Conservation (phyloP, 176 grass and related monocot genomes). For the Musa schizocarpa region DNA sequence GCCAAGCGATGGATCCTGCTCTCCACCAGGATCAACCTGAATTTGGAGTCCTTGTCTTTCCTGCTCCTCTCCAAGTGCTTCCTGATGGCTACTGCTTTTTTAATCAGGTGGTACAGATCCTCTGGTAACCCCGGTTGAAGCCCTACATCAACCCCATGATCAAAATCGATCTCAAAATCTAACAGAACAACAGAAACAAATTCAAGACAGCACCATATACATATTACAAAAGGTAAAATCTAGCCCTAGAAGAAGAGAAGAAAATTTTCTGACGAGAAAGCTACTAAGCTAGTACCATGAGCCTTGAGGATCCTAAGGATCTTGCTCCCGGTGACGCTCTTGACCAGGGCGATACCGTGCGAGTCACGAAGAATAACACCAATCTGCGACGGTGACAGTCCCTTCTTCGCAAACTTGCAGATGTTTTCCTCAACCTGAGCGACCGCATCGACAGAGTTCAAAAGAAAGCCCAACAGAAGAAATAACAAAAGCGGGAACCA, state of each 20-base stretch:
- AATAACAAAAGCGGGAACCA: background rate
- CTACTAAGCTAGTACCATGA: background rate
- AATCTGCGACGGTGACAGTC: background rate
- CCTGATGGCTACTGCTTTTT: background rate
- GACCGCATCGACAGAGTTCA: background rate
- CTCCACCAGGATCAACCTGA: slow-evolving; percentile 6
- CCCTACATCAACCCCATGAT: background rate
- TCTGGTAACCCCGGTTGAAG: background rate
- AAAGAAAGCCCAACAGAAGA: background rate
- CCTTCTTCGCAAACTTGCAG: slow-evolving; percentile 3
- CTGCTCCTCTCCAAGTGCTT: slow-evolving; percentile 5
- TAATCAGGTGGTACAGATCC: slow-evolving; percentile 4
- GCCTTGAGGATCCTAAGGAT: slow-evolving; percentile 1
- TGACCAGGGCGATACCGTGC: background rate
- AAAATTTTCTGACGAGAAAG: background rate
- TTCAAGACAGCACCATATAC: background rate
- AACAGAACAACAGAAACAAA: background rate
- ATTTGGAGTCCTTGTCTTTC: slow-evolving; percentile 2
- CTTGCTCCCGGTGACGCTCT: slow-evolving; percentile 1
- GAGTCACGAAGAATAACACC: slow-evolving; percentile 7
- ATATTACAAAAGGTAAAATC: background rate
- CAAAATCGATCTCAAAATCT: background rate
- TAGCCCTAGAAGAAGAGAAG: too few relatives aligned
- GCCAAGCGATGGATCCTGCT: background rate
- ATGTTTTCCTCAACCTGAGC: background rate